Conservation (phyloP, 2,329 filamentous ascomycete species). For the Aspergillus transmontanensis region DNA sequence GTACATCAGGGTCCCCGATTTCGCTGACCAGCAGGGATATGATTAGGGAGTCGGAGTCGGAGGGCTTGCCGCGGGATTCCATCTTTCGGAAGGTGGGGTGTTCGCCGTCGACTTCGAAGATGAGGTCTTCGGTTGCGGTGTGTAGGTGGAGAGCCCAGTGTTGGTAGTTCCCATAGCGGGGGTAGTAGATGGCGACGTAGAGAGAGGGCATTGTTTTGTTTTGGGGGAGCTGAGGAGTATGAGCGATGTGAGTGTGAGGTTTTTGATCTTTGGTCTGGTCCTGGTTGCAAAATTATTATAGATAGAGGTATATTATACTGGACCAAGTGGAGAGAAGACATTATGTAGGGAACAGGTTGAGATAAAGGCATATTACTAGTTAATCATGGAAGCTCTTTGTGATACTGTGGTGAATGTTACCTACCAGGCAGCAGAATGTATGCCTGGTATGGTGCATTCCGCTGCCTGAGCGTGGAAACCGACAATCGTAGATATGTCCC, state of each 20-base stretch:
- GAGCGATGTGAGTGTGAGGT: too few relatives aligned
- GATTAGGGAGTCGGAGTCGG: constrained; percentile 12
- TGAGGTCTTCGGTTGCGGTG: constrained; percentile 11
- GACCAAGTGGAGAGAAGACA: neutral
- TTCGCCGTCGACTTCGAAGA: constrained; percentile 27
- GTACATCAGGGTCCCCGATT: constrained; percentile 15
- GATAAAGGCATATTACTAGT: neutral
- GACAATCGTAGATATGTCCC: neutral
- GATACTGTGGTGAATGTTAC: neutral
- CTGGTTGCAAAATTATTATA: neutral
- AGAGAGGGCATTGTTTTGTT: constrained; percentile 2
- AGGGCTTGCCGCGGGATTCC: constrained; percentile 12
- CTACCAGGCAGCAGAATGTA: neutral
- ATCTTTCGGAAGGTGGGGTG: constrained; percentile 21
- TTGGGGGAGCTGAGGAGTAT: neutral
- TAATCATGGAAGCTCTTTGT: neutral
- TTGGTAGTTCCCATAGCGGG: constrained; percentile 26
- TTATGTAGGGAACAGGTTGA: neutral
- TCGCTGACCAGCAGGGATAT: constrained; percentile 15
- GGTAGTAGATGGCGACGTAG: constrained; percentile 16
- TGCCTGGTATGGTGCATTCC: neutral
- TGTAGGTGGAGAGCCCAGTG: constrained; percentile 27
- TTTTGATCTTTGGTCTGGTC: too few relatives aligned
- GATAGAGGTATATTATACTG: neutral
- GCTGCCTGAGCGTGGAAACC: neutral